Evolutionary conservation across 352 stramenopile genomes (phyloP).

Genomic region (Pythium phragmitis): DNA sequence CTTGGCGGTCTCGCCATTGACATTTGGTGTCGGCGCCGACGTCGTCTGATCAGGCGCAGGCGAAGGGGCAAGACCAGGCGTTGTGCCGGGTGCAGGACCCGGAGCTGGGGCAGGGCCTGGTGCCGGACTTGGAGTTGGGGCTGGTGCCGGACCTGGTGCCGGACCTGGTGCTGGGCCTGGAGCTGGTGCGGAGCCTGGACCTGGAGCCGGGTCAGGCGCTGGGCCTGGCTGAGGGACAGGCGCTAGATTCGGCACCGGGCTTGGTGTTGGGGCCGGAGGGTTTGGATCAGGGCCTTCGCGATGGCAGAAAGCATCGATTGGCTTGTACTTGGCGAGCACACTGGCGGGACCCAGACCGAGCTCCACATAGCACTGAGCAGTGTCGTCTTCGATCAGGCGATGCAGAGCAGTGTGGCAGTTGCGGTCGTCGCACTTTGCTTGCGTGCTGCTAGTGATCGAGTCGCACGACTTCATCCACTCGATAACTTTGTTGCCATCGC

Average conservation of each 20-base stretch:
- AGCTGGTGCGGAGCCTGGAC: neutral
- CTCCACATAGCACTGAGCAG: conserved; percentile 35
- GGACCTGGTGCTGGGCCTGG: neutral
- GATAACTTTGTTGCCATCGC: conserved; percentile 20
- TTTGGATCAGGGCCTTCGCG: conserved; percentile 36
- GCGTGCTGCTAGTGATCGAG: conserved; percentile 35
- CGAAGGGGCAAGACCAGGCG: neutral
- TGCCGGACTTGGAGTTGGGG: neutral
- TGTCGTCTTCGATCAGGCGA: conserved; percentile 40
- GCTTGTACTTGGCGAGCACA: conserved; percentile 38
- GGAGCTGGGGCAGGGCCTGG: neutral
- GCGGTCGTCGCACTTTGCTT: conserved; percentile 39
- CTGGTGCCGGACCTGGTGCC: neutral
- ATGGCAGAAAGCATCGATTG: conserved; percentile 46
- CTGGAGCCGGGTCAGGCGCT: neutral
- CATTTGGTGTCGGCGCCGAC: no score
- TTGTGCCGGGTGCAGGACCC: neutral
- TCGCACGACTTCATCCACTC: conserved; percentile 38
- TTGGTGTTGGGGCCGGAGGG: conserved; percentile 5
- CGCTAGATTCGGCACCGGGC: neutral
- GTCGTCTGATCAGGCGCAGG: neutral
- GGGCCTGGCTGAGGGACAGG: neutral
- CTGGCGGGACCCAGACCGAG: conserved; percentile 30
- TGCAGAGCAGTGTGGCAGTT: conserved; percentile 41
- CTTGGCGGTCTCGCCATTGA: no score